Conservation (phyloP, 108 stramenopile genomes). For the Licmophora abbreviata region DNA sequence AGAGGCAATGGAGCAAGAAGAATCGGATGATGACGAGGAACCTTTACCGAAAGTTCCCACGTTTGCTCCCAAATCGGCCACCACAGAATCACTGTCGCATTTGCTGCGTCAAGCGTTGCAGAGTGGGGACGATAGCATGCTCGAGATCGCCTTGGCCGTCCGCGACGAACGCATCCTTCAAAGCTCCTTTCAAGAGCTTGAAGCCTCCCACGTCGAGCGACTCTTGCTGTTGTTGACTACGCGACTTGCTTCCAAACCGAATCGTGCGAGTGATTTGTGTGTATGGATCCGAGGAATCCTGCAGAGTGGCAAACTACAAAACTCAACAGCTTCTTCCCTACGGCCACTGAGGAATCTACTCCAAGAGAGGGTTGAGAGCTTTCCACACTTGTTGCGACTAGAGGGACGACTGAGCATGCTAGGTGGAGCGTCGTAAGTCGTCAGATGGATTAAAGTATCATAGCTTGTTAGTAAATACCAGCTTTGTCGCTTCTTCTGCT, state of each 20-base stretch:
- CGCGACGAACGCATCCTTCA: constrained; percentile 23
- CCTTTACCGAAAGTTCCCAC: constrained; percentile 11
- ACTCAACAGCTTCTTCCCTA: constrained; percentile 10
- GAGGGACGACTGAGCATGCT: constrained; percentile 47
- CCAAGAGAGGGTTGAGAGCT: constrained; percentile 39
- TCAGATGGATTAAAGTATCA: too few relatives aligned
- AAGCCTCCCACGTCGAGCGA: constrained; percentile 10
- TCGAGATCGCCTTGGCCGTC: constrained; percentile 44
- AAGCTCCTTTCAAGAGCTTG: constrained; percentile 21
- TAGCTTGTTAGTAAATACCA: too few relatives aligned
- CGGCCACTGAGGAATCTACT: constrained; percentile 35
- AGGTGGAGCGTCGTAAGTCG: too few relatives aligned
- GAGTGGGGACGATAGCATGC: constrained; percentile 32
- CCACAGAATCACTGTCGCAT: constrained; percentile 44
- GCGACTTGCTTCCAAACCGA: constrained; percentile 35
- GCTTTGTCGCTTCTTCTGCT: too few relatives aligned
- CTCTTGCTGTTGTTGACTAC: constrained; percentile 37
- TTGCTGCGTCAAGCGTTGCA: constrained; percentile 42
- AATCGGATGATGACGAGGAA: constrained; percentile 18
- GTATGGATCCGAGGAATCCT: constrained; percentile 39
- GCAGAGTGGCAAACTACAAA: constrained; percentile 16
- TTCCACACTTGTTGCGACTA: constrained; percentile 42
- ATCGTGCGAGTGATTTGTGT: constrained; percentile 26
- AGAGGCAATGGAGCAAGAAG: constrained; percentile 17
- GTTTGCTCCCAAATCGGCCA: constrained; percentile 37